Conservation (phyloP, 1,284 basidiomycete species). For the Phellopilus nigrolimitatus region DNA sequence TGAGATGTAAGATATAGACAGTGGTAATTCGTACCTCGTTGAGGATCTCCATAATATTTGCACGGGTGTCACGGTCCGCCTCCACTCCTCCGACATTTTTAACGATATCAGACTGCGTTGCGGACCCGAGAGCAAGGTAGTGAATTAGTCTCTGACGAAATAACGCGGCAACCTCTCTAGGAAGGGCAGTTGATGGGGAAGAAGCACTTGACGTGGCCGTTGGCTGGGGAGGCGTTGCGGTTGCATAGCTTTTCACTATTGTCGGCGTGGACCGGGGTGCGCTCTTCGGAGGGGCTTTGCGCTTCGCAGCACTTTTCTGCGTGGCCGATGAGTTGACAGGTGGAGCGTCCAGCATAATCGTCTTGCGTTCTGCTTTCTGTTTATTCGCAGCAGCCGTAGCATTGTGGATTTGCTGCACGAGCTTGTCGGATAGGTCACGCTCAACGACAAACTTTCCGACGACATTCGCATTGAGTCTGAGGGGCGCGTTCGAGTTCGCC, state of each 20-base stretch:
- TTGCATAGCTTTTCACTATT: conserved; percentile 24
- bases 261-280: conserved; percentile 19
- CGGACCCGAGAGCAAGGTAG: conserved; percentile 19
- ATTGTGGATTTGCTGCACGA: conserved; percentile 51
- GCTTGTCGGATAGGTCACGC: conserved; percentile 47
- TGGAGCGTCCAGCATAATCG: conserved; percentile 44
- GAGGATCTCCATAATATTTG: conserved; percentile 33
- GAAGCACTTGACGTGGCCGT: not conserved
- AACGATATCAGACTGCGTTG: conserved; percentile 19
- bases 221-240: conserved; percentile 14
- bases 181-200: not conserved
- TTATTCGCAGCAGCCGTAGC: conserved; percentile 52
- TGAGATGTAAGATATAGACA: conserved; percentile 6
- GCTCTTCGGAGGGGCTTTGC: conserved; percentile 29
- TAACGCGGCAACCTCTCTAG: conserved; percentile 4
- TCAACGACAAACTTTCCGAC: conserved; percentile 62
- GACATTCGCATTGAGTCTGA: conserved; percentile 69
- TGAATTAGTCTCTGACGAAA: conserved; percentile 19
- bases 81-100: conserved; percentile 24
- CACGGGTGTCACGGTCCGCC: conserved; percentile 17
- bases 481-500: conserved; percentile 51
- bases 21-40: conserved; percentile 37
- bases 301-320: conserved; percentile 26
- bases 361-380: conserved; percentile 48
- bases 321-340: conserved; percentile 25